These are phyloP conservation scores for Penicillium concentricum DNA, from an alignment of 2,329 filamentous ascomycete species.

Conservation along the genomic window DNA sequence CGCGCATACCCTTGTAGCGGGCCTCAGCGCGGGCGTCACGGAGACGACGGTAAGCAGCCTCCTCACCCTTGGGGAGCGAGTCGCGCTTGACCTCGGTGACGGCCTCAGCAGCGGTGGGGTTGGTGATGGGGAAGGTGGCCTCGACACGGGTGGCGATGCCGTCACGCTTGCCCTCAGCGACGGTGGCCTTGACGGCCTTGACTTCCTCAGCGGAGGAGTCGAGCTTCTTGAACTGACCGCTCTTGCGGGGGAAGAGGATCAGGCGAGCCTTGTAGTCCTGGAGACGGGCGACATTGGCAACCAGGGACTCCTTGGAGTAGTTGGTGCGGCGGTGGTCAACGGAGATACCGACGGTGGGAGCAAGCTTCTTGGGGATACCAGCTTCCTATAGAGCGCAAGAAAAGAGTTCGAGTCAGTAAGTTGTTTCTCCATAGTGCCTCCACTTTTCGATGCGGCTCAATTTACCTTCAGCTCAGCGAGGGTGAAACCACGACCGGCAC, in stretches of 20 bases:
- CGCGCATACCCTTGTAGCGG: slow-evolving; percentile 76
- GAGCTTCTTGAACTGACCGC: slow-evolving; percentile 89
- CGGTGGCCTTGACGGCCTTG: slow-evolving; percentile 64
- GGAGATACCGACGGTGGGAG: slow-evolving; percentile 92
- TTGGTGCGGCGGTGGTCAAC: slow-evolving; percentile 97
- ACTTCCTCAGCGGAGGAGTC: slow-evolving; percentile 82
- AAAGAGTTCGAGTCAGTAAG: slow-evolving; percentile 13
- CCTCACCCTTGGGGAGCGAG: slow-evolving; percentile 75
- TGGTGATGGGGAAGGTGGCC: slow-evolving; percentile 69
- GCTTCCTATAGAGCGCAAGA: slow-evolving; percentile 65
- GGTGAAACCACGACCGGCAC: slow-evolving; percentile 96
- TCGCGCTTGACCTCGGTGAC: slow-evolving; percentile 77
- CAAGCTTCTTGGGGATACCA: slow-evolving; percentile 89
- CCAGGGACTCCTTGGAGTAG: slow-evolving; percentile 91
- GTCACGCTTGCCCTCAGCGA: slow-evolving; percentile 50
- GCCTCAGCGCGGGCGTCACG: slow-evolving; percentile 81
- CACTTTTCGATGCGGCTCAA: slow-evolving; percentile 10
- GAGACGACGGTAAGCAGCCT: slow-evolving; percentile 83
- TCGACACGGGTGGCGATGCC: slow-evolving; percentile 54
- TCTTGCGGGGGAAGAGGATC: slow-evolving; percentile 96
- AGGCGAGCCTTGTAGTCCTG: slow-evolving; percentile 96
- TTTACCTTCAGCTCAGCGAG: slow-evolving; percentile 95
- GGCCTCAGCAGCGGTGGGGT: slow-evolving; percentile 56
- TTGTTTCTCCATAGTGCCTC: neutral
- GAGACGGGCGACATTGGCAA: slow-evolving; percentile 93